Base-by-base conservation (phyloP, 805 yeast species). In the Lipomyces sp. region DNA sequence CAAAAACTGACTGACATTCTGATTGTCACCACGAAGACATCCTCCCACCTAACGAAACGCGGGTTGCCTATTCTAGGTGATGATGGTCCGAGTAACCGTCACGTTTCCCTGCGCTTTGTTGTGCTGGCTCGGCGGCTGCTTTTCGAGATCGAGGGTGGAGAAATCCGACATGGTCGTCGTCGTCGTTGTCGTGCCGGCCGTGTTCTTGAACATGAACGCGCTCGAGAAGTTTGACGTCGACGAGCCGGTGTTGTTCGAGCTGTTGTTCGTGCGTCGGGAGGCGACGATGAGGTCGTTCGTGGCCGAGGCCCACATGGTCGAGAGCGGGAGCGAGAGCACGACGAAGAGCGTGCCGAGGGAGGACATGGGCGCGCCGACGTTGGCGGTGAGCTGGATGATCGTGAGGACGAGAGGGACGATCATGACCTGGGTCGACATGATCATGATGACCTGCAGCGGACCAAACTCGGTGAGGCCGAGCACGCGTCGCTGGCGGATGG, bases 241-340 rank as follows among this genome's bases (percentile, higher is more conserved):
- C n/a, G 34, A 26, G 3, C 32, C 41, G 16, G 21, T 36, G 29
- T 19, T n/a, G n/a, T 16, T 35, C 23, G 18, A 19, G 45, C 22
- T 18, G 32, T 45, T 28, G 18, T 45, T 35, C 14, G 56, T 31
- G 4, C 53, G 53, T 13, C 58, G 51, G 10, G 39, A 31, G 24
- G 58, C 45, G 37, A 45, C 45, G 33, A 53, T 53, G 31, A 45
- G 31, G 23, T 58, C 59, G 60, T 82, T 81, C 1, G 83, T 74
- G 2, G 88, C 72, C 3, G 83, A 72, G 0, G 96, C 95, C 97
- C 97, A 89, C 77, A 89, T 77, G 0, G 95, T 80, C 0, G 95
- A 81, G 43, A 90, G 67, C 0, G 96, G 96, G 47, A 89, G 71
- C 2, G 90, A 84, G 24, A 86, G 63, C 0, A 84, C 83, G 18